Percentiles rank a stretch among this genome's conserved stretches.
These are phyloP conservation scores for Eutrema japonicum DNA, from an alignment of 345 rosid genomes.

Conservation along the genomic window DNA sequence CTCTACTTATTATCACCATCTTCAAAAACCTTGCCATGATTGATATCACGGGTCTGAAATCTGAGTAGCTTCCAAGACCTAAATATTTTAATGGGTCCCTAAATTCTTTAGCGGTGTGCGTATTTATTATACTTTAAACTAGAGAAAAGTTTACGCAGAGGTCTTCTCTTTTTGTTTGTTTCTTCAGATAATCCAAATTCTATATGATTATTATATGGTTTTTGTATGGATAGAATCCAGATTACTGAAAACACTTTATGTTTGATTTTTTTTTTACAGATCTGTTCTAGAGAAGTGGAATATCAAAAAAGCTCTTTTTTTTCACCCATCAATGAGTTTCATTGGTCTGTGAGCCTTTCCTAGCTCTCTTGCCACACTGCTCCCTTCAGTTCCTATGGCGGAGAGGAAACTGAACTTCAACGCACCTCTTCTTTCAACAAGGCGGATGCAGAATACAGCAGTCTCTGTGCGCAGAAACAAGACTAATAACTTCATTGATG, in stretches of 20 bases:
- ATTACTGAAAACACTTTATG: conserved; percentile 18
- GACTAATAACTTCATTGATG: conserved; percentile 16
- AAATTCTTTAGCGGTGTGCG: neutral
- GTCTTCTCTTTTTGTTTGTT: conserved; percentile 22
- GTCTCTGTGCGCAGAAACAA: conserved; percentile 47
- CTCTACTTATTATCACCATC: neutral
- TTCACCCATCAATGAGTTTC: conserved; percentile 1
- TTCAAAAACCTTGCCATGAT: conserved; percentile 11
- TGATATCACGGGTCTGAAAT: conserved; percentile 20
- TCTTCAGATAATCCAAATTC: neutral
- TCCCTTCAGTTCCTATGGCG: conserved; percentile 51
- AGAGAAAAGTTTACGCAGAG: conserved; percentile 1
- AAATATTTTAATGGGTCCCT: neutral
- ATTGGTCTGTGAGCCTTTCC: conserved; percentile 20
- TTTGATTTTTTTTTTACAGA: neutral
- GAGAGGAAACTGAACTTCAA: conserved; percentile 76
- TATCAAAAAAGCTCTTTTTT: neutral
- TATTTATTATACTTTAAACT: conserved; percentile 18
- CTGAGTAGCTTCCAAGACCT: neutral
- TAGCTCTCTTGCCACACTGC: neutral
- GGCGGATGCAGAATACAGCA: conserved; percentile 54
- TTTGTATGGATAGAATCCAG: conserved; percentile 25
- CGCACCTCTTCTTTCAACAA: conserved; percentile 80
- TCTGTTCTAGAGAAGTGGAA: conserved; percentile 1
- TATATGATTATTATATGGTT: neutral